Evolutionary conservation across 2,329 filamentous ascomycete genomes (phyloP).

Genomic region (Dryadomyces quercus-mongolicae): DNA sequence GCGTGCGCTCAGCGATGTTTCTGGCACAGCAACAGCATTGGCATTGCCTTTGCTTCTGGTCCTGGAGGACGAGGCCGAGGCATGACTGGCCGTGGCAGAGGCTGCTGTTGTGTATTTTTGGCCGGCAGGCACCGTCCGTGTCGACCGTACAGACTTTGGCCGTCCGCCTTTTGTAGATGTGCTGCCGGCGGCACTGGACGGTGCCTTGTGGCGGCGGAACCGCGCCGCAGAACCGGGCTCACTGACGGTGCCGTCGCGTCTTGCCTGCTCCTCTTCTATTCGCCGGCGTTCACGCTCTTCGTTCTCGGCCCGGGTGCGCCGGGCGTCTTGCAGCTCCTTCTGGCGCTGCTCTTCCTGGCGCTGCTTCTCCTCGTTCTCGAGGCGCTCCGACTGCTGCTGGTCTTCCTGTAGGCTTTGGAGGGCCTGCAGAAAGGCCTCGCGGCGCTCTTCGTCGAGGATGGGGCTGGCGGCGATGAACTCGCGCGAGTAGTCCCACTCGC

Average conservation of each 20-base stretch:
- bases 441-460: slow-evolving; percentile 81
- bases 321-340: slow-evolving; percentile 44
- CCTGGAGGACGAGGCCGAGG: not conserved
- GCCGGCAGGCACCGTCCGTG: not conserved
- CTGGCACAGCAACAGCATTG: slow-evolving; percentile 16
- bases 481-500: slow-evolving; percentile 90
- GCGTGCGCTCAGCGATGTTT: slow-evolving; percentile 29
- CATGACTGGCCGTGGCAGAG: not conserved
- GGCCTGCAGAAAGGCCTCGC: slow-evolving; percentile 79
- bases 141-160: slow-evolving; percentile 19
- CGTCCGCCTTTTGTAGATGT: slow-evolving; percentile 15
- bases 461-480: slow-evolving; percentile 83
- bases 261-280: slow-evolving; percentile 40
- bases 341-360: slow-evolving; percentile 44
- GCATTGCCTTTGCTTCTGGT: slow-evolving; percentile 7
- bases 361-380: slow-evolving; percentile 45
- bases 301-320: slow-evolving; percentile 43
- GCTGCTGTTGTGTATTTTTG: not conserved
- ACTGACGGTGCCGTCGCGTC: slow-evolving; percentile 33
- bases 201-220: slow-evolving; percentile 52
- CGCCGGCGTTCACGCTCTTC: slow-evolving; percentile 41
- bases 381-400: slow-evolving; percentile 58
- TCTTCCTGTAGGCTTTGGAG: slow-evolving; percentile 77
- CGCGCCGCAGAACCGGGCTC: not conserved
- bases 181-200: slow-evolving; percentile 21